Conservation (phyloP, 1,139 yeast species). For the Saccharomycopsis hybrid region DNA sequence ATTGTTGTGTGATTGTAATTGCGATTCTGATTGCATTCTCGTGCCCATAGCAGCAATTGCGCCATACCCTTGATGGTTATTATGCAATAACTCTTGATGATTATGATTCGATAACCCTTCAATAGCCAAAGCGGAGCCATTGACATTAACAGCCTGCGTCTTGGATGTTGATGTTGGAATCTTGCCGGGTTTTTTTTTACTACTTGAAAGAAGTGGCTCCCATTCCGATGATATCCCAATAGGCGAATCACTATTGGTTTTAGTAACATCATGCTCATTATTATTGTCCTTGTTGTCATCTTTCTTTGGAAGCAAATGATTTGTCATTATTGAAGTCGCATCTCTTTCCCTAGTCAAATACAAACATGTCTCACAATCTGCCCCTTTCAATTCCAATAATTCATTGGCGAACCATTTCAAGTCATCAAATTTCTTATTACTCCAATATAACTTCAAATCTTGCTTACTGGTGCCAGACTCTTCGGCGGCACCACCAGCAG, state of each 20-base stretch:
- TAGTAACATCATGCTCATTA: too few species aligned
- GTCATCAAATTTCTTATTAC: slow-evolving; percentile 4
- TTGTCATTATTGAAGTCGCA: too few species aligned
- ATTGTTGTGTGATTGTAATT: not conserved
- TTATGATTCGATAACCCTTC: too few species aligned
- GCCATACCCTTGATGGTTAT: too few species aligned
- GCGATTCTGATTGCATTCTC: not conserved
- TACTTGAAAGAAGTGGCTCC: too few species aligned
- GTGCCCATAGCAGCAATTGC: not conserved
- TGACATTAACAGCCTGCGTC: too few species aligned
- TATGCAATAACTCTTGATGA: too few species aligned
- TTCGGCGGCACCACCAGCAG: slow-evolving; percentile 24
- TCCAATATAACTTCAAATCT: slow-evolving; percentile 8
- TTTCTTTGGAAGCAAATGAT: not conserved
- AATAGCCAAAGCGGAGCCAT: too few species aligned
- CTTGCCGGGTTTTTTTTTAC: too few species aligned
- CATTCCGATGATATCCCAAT: too few species aligned
- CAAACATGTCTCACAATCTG: slow-evolving; percentile 27
- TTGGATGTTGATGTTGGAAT: too few species aligned
- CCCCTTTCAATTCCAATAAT: not conserved
- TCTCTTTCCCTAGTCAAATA: slow-evolving; percentile 13
- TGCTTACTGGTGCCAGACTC: slow-evolving; percentile 14
- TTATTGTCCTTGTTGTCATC: not conserved
- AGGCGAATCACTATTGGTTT: too few species aligned
- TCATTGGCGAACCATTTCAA: slow-evolving; percentile 3